Evolutionary conservation across 2,329 filamentous ascomycete genomes (phyloP).

Genomic region (Ustilaginoidea virens): DNA sequence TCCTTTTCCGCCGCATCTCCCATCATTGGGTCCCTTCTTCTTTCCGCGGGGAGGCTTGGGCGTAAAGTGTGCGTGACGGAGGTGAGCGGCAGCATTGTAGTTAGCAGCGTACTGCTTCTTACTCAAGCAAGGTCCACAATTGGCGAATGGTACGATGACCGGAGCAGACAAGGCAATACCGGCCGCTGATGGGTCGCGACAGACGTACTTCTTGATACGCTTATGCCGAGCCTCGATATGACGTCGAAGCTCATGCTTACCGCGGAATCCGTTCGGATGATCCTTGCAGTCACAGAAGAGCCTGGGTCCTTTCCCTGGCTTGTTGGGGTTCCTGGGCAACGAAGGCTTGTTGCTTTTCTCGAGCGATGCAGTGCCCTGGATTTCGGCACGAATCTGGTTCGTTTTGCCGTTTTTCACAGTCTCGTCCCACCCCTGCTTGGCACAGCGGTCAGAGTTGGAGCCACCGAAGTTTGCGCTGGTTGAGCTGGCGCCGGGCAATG

Average conservation of each 20-base stretch:
- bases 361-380: slow-evolving; percentile 10
- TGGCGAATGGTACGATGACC: slow-evolving; percentile 49
- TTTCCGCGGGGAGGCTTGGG: slow-evolving; percentile 35
- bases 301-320: slow-evolving; percentile 54
- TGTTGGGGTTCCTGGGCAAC: slow-evolving; percentile 26
- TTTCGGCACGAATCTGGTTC: slow-evolving; percentile 30
- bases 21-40: slow-evolving; percentile 22
- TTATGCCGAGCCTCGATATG: slow-evolving; percentile 54
- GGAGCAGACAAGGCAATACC: slow-evolving; percentile 26
- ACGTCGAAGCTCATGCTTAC: slow-evolving; percentile 65
- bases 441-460: slow-evolving; percentile 28
- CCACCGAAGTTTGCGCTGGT: slow-evolving; percentile 27
- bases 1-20: slow-evolving; percentile 38
- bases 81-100: slow-evolving; percentile 87
- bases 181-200: slow-evolving; percentile 32
- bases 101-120: slow-evolving; percentile 77
- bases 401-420: slow-evolving; percentile 27
- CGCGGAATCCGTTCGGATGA: slow-evolving; percentile 65
- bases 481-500: slow-evolving; percentile 26
- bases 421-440: slow-evolving; percentile 30
- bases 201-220: slow-evolving; percentile 40
- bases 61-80: slow-evolving; percentile 79
- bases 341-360: slow-evolving; percentile 28
- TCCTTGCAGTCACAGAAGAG: slow-evolving; percentile 61
- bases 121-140: slow-evolving; percentile 70